Conservation (phyloP, 306 rosid species). For the Pyrus communis region DNA sequence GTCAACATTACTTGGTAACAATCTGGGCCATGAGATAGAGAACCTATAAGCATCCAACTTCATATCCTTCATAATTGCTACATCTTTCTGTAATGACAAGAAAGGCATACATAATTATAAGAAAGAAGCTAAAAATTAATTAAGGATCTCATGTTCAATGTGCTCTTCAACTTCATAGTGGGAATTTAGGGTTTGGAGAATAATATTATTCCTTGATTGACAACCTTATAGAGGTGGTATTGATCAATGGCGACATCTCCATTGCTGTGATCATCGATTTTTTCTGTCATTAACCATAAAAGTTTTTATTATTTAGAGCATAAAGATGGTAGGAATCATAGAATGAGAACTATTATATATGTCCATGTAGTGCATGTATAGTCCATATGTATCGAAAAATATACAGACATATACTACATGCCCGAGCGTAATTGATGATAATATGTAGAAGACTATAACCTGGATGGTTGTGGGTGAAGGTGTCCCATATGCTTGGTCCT, state of each 20-base stretch:
- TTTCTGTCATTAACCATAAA: background rate
- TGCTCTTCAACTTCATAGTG: too few relatives aligned
- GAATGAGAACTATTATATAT: too few relatives aligned
- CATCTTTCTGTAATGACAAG: conserved; percentile 41
- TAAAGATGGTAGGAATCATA: background rate
- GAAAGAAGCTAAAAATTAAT: background rate
- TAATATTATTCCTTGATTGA: background rate
- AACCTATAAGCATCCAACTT: conserved; percentile 56
- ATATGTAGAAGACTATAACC: background rate
- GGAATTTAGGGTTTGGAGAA: background rate
- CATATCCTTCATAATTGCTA: conserved; percentile 44
- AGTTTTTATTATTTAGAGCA: too few relatives aligned
- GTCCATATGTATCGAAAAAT: too few relatives aligned
- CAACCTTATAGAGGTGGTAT: conserved; percentile 15
- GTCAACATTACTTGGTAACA: conserved; percentile 46
- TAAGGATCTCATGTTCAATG: too few relatives aligned
- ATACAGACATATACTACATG: too few relatives aligned
- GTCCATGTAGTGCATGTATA: too few relatives aligned
- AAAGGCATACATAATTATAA: background rate
- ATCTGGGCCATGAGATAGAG: conserved; percentile 69
- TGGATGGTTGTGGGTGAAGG: background rate
- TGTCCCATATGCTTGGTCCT: background rate
- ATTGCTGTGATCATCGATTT: background rate
- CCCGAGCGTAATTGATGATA: too few relatives aligned
- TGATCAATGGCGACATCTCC: conserved; percentile 23